phyloP scores from a whole-genome alignment of 495 filamentous ascomycete species.

The Astrocystis sublimbata region DNA sequence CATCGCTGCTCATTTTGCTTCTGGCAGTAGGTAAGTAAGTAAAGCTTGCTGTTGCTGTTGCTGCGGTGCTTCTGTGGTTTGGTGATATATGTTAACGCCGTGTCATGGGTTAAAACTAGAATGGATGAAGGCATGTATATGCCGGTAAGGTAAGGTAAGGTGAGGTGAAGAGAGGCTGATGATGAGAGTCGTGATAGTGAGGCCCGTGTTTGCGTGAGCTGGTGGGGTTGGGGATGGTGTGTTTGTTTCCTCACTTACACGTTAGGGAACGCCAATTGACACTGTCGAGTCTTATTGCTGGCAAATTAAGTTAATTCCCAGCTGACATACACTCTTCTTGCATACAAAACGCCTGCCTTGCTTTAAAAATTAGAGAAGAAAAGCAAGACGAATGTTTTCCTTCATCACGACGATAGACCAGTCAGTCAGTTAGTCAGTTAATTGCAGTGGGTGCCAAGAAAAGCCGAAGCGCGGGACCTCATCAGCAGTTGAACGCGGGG shows the following conservation, averaged over 20 bases:
- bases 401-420: background rate
- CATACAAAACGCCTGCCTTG: too few relatives aligned
- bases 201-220: background rate
- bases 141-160: too few relatives aligned
- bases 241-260: background rate
- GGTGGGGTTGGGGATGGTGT: background rate
- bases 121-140: too few relatives aligned
- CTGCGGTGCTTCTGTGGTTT: background rate
- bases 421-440: background rate
- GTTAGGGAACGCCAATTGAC: background rate
- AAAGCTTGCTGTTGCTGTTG: too few relatives aligned
- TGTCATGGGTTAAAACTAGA: too few relatives aligned
- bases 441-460: too few relatives aligned
- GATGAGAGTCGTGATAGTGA: background rate
- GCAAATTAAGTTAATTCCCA: background rate
- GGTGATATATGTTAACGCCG: background rate
- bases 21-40: too few relatives aligned
- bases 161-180: too few relatives aligned
- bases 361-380: too few relatives aligned
- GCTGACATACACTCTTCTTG: too few relatives aligned
- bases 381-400: too few relatives aligned
- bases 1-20: constrained; percentile 18
- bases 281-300: background rate
- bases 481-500: background rate
- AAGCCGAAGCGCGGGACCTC: constrained; percentile 1